These are phyloP conservation scores for Neospora caninum DNA, from an alignment of 169 alveolate species.

Conservation along the genomic window DNA sequence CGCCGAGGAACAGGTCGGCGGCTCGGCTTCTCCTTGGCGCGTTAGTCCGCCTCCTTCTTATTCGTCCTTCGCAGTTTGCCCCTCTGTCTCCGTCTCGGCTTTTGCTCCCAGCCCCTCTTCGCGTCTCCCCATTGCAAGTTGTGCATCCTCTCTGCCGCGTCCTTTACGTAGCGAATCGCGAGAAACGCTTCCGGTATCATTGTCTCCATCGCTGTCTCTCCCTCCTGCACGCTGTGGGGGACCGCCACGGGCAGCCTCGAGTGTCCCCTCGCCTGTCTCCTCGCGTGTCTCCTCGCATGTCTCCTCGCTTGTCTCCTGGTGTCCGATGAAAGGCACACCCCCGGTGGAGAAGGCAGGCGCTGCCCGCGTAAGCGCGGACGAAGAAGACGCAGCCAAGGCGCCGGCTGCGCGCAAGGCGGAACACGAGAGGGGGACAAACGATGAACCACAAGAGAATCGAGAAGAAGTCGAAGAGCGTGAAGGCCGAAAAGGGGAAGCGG, in stretches of 20 bases:
- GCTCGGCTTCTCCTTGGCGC: not conserved
- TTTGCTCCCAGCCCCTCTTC: not conserved
- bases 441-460: not conserved
- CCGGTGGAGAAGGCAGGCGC: not conserved
- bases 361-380: not conserved
- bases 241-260: too few species aligned
- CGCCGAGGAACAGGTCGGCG: not conserved
- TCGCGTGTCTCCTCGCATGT: too few species aligned
- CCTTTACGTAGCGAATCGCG: too few species aligned
- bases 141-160: too few species aligned
- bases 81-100: not conserved
- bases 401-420: too few species aligned
- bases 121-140: too few species aligned
- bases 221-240: too few species aligned
- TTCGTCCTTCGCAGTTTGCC: not conserved
- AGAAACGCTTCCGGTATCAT: too few species aligned
- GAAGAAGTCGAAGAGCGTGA: not conserved
- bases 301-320: not conserved
- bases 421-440: too few species aligned
- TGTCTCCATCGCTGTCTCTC: too few species aligned
- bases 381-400: not conserved
- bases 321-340: not conserved
- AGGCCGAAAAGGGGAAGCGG: not conserved
- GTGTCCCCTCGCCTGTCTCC: too few species aligned
- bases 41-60: not conserved